A percentile compares a stretch with the other conserved stretches of the same genome.
Evolutionary conservation across 176 grass and related monocot species (phyloP).

Genomic region (Oryza longistaminata): DNA sequence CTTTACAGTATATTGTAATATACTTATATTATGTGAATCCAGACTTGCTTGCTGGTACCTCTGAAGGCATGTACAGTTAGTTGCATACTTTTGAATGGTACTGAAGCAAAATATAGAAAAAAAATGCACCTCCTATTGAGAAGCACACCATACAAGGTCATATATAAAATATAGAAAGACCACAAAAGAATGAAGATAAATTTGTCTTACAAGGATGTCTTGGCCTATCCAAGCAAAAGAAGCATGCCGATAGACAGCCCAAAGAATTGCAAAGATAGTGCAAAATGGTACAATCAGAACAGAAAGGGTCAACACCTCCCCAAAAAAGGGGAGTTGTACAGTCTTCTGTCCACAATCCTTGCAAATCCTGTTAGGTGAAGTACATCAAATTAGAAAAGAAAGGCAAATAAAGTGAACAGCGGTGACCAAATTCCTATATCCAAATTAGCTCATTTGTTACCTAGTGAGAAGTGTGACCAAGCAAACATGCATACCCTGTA

Average conservation of each 20-base stretch:
- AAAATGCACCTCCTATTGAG: neutral
- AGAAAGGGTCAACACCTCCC: constrained; percentile 68
- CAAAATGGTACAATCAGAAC: constrained; percentile 68
- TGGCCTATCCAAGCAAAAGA: constrained; percentile 98
- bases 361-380: constrained; percentile 56
- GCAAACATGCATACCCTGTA: constrained; percentile 95
- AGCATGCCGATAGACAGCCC: constrained; percentile 73
- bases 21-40: neutral
- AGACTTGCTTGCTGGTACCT: constrained; percentile 13
- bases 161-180: neutral
- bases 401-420: constrained; percentile 10
- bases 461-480: constrained; percentile 74
- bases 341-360: constrained; percentile 78
- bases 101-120: constrained; percentile 10
- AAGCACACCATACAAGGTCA: neutral
- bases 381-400: constrained; percentile 12
- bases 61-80: neutral
- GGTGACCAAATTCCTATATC: constrained; percentile 16
- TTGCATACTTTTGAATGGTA: constrained; percentile 4
- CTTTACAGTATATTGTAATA: neutral
- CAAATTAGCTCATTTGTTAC: constrained; percentile 41
- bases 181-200: neutral
- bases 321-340: constrained; percentile 60
- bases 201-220: constrained; percentile 81
- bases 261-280: constrained; percentile 72